Base-by-base conservation (phyloP, 805 yeast genomes). In the Saccharomycopsis fodiens region DNA sequence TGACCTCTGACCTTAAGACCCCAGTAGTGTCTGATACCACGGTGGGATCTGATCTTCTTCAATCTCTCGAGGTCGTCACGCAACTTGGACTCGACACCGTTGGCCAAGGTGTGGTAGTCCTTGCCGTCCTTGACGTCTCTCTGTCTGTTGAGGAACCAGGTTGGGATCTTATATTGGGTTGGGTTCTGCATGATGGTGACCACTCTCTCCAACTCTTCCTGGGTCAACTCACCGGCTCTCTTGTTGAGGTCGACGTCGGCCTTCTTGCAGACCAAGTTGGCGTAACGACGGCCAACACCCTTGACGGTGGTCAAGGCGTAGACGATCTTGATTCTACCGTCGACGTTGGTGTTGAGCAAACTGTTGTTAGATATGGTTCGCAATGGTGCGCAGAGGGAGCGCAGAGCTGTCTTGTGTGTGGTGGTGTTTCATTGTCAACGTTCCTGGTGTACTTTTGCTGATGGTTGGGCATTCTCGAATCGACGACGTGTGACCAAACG, bases 11-110 rank as follows among this genome's bases (percentile, higher is more conserved):
- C 98, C 81, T 93, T 93, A 73, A 93, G 79, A 73, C 97, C 97
- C 97, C 97, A 93, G 91, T 82, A 89, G 82, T 93, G 99, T 84
- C 99, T 88, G 75, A 93, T 84, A 91, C 99, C 99, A 78, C 97
- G 82, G 93, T 93, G 98, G 69, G 97, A 79, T 83, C 98, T 94
- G 85, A 94, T 93, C 79, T 93, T 93, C 95, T 94, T 94, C 76
- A 93, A 81, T 83, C 97, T 91, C 81, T 93, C 98, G 73, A 93
- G 80, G 70, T 93, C 98, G 71, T 93, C 99, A 86, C 99, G 93
- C 74, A 93, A 85, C 79, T 93, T 93, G 65, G 96, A 85, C 79
- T 94, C 98, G 73, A 93, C 79, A 82, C 86, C 86, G 91, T 93
- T 93, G 64, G 97, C 97, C 67, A 93, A 84, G 68, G 85, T 85